Base-by-base conservation (phyloP, 2,329 filamentous ascomycete species). In the Cladorrhinum sp. region DNA sequence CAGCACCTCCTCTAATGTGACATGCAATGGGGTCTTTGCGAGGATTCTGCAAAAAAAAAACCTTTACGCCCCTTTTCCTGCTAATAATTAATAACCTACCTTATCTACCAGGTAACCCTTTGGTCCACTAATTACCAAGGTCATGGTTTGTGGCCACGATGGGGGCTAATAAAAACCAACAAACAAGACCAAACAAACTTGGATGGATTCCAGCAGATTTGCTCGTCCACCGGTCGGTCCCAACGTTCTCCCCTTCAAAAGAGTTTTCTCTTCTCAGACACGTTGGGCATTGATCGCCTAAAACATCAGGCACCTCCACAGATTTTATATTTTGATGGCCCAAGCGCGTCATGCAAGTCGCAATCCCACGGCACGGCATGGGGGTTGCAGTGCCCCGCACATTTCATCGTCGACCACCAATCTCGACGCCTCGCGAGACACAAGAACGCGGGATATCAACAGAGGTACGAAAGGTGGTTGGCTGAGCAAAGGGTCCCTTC, bases 371-470 rank as follows among this genome's bases (percentile, higher is more conserved):
- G 52, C 30, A 55, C 52, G n/a, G 30, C 52, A 39, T 39, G 33
- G 20, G 24, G 33, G 53, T 55, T 55, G 53, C 53, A 55, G 33
- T n/a, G 53, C 53, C 53, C 53, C 53, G 53, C 53, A 42, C 18
- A 18, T 24, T 18, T 36, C 16, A 46, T 20, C 14, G 42, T 46
- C 18, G n/a, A 46, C 42, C 42, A 46, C 42, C 36, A 42, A 7
- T 21, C 42, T 46, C 7, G 10, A 20, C 16, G 42, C 16, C 42
- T 46, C 42, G 18, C 42, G 42, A 46, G n/a, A 21, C 42, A 36
- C 33, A 36, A 16, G n/a, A 46, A 46, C 20, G 33, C 33, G 39
- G 18, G 33, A 55, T 28, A 55, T 23, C 33, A 36, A 39, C 52
- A 55, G 24, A 21, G 18, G 12, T 2, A 33, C 12, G 18, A 21